Evolutionary conservation across 495 filamentous ascomycete genomes (phyloP).

Genomic region (Evernia prunastri): DNA sequence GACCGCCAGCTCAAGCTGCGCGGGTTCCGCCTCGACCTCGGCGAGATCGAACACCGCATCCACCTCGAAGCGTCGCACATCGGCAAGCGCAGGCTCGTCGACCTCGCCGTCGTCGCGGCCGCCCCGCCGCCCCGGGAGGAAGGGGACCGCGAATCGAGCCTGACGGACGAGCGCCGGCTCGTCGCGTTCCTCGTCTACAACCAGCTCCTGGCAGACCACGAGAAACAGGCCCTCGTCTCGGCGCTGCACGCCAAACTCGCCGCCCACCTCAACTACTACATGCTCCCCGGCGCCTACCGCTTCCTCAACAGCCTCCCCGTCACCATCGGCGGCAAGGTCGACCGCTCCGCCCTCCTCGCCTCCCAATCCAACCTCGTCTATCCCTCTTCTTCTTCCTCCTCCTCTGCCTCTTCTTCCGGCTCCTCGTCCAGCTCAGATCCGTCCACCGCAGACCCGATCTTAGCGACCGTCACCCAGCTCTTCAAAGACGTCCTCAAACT

Average conservation of each 20-base stretch:
- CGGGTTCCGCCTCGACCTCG: constrained; percentile 70
- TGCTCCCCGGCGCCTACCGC: constrained; percentile 31
- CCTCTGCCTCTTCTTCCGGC: no score
- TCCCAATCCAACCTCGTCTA: constrained; percentile 23
- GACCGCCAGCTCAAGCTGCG: constrained; percentile 76
- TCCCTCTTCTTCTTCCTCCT: constrained; percentile 21
- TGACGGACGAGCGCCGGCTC: constrained; percentile 25
- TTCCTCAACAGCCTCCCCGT: constrained; percentile 28
- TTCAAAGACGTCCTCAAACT: constrained; percentile 26
- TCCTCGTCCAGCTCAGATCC: constrained; percentile 7
- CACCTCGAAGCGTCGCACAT: constrained; percentile 16
- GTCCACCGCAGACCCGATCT: constrained; percentile 16
- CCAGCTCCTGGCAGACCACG: constrained; percentile 4
- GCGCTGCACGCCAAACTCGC: constrained; percentile 21
- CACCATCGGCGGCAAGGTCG: constrained; percentile 30
- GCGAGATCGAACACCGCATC: constrained; percentile 55
- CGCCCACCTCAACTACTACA: constrained; percentile 28
- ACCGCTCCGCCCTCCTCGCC: constrained; percentile 25
- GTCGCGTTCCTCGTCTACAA: constrained; percentile 26
- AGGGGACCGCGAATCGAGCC: constrained; percentile 3
- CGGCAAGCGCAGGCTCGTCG: constrained; percentile 16
- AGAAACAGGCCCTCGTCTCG: constrained; percentile 22
- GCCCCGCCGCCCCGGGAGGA: neutral
- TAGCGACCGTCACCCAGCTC: constrained; percentile 18
- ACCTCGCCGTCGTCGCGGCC: constrained; percentile 20